Evolutionary conservation across 1,139 yeast species (phyloP).

Genomic region (Diutina neorugosa): DNA sequence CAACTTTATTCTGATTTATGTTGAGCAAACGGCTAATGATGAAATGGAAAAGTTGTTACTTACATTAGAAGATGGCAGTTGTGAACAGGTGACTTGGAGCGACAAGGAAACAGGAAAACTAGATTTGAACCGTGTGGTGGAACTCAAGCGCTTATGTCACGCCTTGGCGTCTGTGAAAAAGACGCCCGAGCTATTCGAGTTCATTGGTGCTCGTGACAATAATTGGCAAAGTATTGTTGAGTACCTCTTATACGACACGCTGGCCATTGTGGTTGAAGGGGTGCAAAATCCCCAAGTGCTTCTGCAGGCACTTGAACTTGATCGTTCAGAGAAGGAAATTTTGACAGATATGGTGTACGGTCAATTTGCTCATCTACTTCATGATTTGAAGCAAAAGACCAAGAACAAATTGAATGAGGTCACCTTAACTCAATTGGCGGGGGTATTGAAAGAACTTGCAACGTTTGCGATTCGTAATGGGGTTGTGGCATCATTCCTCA

Average conservation of each 20-base stretch:
- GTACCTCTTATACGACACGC: background rate
- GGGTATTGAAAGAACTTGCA: background rate
- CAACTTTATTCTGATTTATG: slow-evolving; percentile 39
- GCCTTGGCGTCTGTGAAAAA: background rate
- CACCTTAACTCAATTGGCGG: background rate
- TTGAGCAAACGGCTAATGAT: slow-evolving; percentile 17
- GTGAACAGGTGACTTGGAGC: background rate
- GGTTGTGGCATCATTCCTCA: background rate
- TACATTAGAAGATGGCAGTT: background rate
- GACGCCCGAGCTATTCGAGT: background rate
- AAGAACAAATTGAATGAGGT: background rate
- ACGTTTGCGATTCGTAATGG: background rate
- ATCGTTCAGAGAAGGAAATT: background rate
- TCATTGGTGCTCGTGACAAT: background rate
- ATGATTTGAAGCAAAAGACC: background rate
- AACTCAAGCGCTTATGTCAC: background rate
- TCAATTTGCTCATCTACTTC: background rate
- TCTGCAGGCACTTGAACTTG: background rate
- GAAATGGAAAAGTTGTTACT: background rate
- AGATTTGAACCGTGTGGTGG: background rate
- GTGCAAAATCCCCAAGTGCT: background rate
- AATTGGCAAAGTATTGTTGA: background rate
- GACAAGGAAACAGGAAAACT: background rate
- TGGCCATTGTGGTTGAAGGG: background rate
- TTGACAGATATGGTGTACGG: background rate